A percentile compares a stretch with the other conserved stretches of the same genome.
phyloP scores from a whole-genome alignment of 495 filamentous ascomycete species.

The Talaromyces wortmannii region DNA sequence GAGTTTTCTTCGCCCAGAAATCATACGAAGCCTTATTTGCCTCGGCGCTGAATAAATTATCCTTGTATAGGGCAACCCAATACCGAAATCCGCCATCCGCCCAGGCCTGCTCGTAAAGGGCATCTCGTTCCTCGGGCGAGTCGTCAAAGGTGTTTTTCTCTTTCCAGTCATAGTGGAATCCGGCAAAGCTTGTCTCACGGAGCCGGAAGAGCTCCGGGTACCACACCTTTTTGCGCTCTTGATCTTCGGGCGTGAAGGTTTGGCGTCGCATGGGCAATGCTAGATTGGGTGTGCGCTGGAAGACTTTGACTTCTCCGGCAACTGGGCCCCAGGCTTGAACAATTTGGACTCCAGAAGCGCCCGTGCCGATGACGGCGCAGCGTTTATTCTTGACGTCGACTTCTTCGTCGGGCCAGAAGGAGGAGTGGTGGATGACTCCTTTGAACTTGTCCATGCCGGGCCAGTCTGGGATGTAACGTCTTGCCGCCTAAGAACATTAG shows the following conservation, averaged over 20 bases:
- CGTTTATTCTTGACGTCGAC: constrained; percentile 42
- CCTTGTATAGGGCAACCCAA: constrained; percentile 44
- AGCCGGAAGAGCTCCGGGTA: constrained; percentile 38
- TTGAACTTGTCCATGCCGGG: constrained; percentile 46
- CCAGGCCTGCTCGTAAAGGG: constrained; percentile 39
- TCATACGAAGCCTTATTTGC: constrained; percentile 40
- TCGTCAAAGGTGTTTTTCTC: constrained; percentile 37
- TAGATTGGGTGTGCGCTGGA: constrained; percentile 49
- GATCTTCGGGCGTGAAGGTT: constrained; percentile 32
- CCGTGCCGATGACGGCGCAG: constrained; percentile 53
- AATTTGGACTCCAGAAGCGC: constrained; percentile 52
- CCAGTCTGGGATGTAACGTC: constrained; percentile 38
- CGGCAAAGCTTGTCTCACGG: constrained; percentile 38
- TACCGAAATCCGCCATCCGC: constrained; percentile 42
- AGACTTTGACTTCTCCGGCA: constrained; percentile 33
- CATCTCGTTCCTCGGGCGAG: constrained; percentile 37
- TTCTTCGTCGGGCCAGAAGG: constrained; percentile 49
- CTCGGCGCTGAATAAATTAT: constrained; percentile 36
- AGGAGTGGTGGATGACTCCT: constrained; percentile 47
- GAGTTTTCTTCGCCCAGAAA: constrained; percentile 50
- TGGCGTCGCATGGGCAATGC: constrained; percentile 45
- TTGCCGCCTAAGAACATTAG: constrained; percentile 1
- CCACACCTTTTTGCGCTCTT: constrained; percentile 29
- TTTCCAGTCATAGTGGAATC: constrained; percentile 37
- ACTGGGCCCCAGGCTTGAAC: constrained; percentile 36